A percentile compares a stretch with the other conserved stretches of the same genome.
phyloP scores from a whole-genome alignment of 2,329 filamentous ascomycete species.

The Ophiocordyceps camponoti-saundersi region DNA sequence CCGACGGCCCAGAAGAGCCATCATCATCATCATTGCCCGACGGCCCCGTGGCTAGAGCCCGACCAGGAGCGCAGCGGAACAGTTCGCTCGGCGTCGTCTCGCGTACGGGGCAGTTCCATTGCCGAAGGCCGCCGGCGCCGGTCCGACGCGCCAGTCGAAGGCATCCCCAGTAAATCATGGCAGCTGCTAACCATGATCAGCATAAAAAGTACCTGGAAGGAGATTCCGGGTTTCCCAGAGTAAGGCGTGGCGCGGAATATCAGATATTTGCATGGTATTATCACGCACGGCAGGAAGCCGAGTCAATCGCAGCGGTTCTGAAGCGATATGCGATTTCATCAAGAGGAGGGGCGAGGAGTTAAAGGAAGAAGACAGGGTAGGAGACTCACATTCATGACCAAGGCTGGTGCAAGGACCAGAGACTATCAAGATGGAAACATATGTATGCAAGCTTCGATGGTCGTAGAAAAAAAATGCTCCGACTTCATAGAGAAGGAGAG shows the following conservation, averaged over 20 bases:
- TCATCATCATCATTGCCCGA: conserved; percentile 1
- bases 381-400: conserved; percentile 21
- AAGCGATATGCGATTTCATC: conserved; percentile 27
- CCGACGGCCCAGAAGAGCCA: no score
- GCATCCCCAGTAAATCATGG: conserved; percentile 20
- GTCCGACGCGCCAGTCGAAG: conserved; percentile 16
- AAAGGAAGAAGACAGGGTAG: not conserved
- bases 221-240: not conserved
- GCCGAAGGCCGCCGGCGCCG: conserved; percentile 4
- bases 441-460: not conserved
- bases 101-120: not conserved
- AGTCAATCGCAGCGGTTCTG: conserved; percentile 35
- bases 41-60: conserved; percentile 3
- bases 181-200: conserved; percentile 5
- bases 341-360: conserved; percentile 7
- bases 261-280: conserved; percentile 23
- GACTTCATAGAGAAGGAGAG: no score
- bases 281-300: conserved; percentile 23
- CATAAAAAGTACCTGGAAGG: not conserved
- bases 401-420: not conserved
- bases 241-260: conserved; percentile 6
- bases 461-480: not conserved
- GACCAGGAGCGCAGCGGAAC: not conserved
- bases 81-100: not conserved
- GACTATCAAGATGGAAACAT: no score